phyloP scores from a whole-genome alignment of 306 rosid genomes.

The Vachellia collinsii region DNA sequence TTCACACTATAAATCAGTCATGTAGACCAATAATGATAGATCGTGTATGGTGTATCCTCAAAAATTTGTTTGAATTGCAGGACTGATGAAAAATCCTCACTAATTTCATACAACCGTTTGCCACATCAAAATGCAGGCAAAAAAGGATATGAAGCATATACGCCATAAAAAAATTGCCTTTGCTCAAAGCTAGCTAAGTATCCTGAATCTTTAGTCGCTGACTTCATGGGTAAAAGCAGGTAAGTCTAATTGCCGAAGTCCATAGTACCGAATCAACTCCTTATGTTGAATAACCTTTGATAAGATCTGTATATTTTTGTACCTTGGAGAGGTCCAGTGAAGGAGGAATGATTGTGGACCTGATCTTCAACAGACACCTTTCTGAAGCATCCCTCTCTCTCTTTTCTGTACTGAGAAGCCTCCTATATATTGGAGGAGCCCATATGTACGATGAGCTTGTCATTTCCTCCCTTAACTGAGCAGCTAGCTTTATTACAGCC shows the following conservation, averaged over 20 bases:
- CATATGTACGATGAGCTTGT: slow-evolving; percentile 72
- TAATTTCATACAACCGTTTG: slow-evolving; percentile 11
- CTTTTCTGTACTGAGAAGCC: slow-evolving; percentile 78
- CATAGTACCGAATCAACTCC: neutral
- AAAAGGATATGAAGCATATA: slow-evolving; percentile 20
- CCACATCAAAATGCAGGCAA: slow-evolving; percentile 21
- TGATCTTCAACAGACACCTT: slow-evolving; percentile 74
- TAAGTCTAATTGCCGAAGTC: neutral
- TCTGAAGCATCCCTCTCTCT: slow-evolving; percentile 84
- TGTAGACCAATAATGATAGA: slow-evolving; percentile 25
- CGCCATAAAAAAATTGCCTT: slow-evolving; percentile 20
- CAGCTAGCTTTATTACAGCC: slow-evolving; percentile 70
- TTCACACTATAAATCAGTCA: slow-evolving; percentile 7
- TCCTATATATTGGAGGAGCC: slow-evolving; percentile 79
- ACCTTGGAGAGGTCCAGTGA: slow-evolving; percentile 76
- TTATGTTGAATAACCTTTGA: slow-evolving; percentile 15
- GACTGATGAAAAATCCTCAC: neutral
- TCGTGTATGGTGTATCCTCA: neutral
- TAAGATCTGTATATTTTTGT: slow-evolving; percentile 13
- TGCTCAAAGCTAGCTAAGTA: neutral
- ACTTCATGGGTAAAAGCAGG: slow-evolving; percentile 17
- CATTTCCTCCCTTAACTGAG: slow-evolving; percentile 61
- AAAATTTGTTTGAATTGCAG: slow-evolving; percentile 14
- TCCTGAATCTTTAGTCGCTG: neutral
- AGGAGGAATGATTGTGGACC: slow-evolving; percentile 70